Base-by-base conservation (phyloP, 2,329 filamentous ascomycete species). In the Scedosporium minutisporum region DNA sequence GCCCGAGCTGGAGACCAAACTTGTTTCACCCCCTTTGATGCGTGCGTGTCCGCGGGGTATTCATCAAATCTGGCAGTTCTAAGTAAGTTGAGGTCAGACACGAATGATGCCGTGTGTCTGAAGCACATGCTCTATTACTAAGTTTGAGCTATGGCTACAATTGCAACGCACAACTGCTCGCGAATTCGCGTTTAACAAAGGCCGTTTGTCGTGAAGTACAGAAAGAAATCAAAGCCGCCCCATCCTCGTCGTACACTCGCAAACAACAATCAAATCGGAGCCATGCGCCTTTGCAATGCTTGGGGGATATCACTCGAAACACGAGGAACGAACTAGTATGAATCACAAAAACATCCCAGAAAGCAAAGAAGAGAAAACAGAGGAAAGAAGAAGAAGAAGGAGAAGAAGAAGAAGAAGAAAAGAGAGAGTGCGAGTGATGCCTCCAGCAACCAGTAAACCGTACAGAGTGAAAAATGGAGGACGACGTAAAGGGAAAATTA, bases 211-310 rank as follows among this genome's bases (percentile, higher is more conserved):
- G 10, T 12, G 10, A 12, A 10, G 12, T 12, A 38, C n/a, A 48
- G 21, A 48, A 48, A 48, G 44, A 48, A 48, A 48, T 48, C 14
- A 18, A 48, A 48, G 44, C 44, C 6, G n/a, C 16, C 3, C 6
- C 18, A 27, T 48, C 44, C n/a, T 48, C 44, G 44, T 21, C 12
- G 33, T 38, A 38, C 33, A 14, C 33, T 29, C 29, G 10, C 9
- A 38, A 38, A 38, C 33, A 38, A 38, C 33, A 4, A 38, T 38
- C 33, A 33, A 23, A 57, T 9, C 55, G 44, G 46, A 44, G 12
- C 25, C 6, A 7, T 55, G 33, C 14, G 63, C 57, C 57, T 61
- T 27, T 62, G 61, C 29, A 61, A 48, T 38, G n/a, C 57, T 63
- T 10, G 42, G 12, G 25, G 7, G 51, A 41, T 61, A 42, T 46